Evolutionary conservation across 768 basidiomycete genomes (phyloP).

Genomic region (Suillus americanus): DNA sequence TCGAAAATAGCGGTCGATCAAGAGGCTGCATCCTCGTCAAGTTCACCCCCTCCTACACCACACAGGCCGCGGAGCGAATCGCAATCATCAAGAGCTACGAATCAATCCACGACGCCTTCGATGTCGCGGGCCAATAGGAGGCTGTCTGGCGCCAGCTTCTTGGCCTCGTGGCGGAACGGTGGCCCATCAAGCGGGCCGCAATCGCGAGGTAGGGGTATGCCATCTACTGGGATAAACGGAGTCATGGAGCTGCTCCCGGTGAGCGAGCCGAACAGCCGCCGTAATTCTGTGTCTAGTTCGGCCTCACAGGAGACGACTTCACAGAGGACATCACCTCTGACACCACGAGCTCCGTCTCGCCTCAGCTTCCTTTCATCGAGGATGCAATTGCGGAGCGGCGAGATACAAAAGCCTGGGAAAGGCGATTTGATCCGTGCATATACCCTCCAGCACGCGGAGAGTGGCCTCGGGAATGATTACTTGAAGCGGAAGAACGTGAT

Average conservation of each 20-base stretch:
- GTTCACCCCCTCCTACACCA: slow-evolving; percentile 9
- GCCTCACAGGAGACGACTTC: slow-evolving; percentile 14
- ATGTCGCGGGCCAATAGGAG: slow-evolving; percentile 24
- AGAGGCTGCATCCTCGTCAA: slow-evolving; percentile 3
- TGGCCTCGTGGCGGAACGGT: slow-evolving; percentile 25
- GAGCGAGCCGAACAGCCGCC: slow-evolving; percentile 19
- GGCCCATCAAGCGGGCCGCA: slow-evolving; percentile 13
- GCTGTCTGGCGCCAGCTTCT: slow-evolving; percentile 27
- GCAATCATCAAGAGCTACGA: slow-evolving; percentile 23
- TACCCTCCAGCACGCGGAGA: slow-evolving; percentile 87
- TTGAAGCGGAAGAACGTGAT: slow-evolving; percentile 92
- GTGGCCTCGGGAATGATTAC: slow-evolving; percentile 94
- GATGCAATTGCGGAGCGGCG: slow-evolving; percentile 17
- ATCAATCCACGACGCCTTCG: slow-evolving; percentile 13
- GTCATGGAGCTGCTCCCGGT: slow-evolving; percentile 26
- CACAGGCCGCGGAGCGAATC: slow-evolving; percentile 19
- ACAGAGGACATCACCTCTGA: slow-evolving; percentile 17
- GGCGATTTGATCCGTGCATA: slow-evolving; percentile 67
- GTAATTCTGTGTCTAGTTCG: slow-evolving; percentile 16
- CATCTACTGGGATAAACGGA: slow-evolving; percentile 1
- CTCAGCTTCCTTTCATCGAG: slow-evolving; percentile 21
- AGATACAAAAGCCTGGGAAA: slow-evolving; percentile 42
- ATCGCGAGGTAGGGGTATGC: slow-evolving; percentile 12
- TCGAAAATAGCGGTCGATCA: slow-evolving; percentile 22
- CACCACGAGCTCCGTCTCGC: slow-evolving; percentile 20